Base-by-base conservation (phyloP, 106 monocot species). In the Dendrobium chrysotoxum region DNA sequence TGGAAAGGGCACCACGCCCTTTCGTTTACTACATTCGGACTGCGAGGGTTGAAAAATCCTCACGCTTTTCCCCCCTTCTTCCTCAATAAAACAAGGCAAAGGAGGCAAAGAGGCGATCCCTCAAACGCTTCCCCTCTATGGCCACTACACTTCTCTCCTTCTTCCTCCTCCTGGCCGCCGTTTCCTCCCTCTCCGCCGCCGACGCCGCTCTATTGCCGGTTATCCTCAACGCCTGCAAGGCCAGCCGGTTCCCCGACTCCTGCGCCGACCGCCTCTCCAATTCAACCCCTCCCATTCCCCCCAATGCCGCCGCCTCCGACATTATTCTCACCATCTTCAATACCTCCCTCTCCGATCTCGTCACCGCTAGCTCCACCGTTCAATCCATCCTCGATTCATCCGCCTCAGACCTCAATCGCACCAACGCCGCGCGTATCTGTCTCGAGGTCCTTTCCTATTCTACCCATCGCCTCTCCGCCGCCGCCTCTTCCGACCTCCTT, bases 341-440 rank as follows among this genome's bases (percentile, higher is more conserved):
- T 75, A 28, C 76, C 72, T 50, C 87, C 41, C 28, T 30, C 77
- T 23, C 53, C 53, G 35, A 54, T 75, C 77, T 86, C 45, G 0
- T 17, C 21, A 80, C 79, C 30, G 85, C 91, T 40, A 73, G 28
- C 13, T 74, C 77, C 72, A 57, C 76, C n/a, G 41, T 81, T 25
- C 42, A 82, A 45, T 77, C 84, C 71, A 91, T 95, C 75, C 90
- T 89, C 80, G 55, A 70, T 28, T 26, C 87, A 76, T 89, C 92
- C 74, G 57, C 87, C 74, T 35, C 75, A 64, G 58, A 87, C 75
- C 78, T 46, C 68, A 92, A 95, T 84, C 88, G 87, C 73, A 79
- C 92, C 46, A 89, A 77, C 78, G 91, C 91, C 72, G 95, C 93
- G 72, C 40, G 70, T 40, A 95, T 85, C 82, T 93, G 93, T 86